Conservation (phyloP, 1,284 basidiomycete species). For the Cryptococcus neoformans region DNA sequence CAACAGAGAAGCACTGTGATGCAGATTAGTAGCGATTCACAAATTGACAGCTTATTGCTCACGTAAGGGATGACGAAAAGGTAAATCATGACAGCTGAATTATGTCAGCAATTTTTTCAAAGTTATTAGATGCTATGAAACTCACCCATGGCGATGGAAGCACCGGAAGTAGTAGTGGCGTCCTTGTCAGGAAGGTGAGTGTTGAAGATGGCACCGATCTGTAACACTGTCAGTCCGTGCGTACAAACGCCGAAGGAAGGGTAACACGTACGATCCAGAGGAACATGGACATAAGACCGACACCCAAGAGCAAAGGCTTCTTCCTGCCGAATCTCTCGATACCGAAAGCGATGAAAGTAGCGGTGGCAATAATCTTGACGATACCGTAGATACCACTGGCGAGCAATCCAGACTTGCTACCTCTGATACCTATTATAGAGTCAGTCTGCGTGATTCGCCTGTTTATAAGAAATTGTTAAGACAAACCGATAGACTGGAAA, state of each 20-base stretch:
- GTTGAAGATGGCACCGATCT: slow-evolving; percentile 64
- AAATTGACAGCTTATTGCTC: background rate
- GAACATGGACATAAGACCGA: slow-evolving; percentile 61
- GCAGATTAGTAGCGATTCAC: background rate
- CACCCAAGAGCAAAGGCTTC: slow-evolving; percentile 47
- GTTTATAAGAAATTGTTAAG: background rate
- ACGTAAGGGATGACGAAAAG: slow-evolving; percentile 49
- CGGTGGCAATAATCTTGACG: slow-evolving; percentile 68
- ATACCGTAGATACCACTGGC: slow-evolving; percentile 80
- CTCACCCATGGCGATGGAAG: slow-evolving; percentile 45
- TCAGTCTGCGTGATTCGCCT: background rate
- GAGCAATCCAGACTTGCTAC: slow-evolving; percentile 58
- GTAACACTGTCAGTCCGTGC: background rate
- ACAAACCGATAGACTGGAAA: slow-evolving; percentile 52
- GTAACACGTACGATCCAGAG: slow-evolving; percentile 57
- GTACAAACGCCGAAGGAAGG: background rate
- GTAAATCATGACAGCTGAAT: slow-evolving; percentile 34
- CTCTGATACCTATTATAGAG: slow-evolving; percentile 45
- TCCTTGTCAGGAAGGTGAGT: slow-evolving; percentile 56
- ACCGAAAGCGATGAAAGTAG: slow-evolving; percentile 60
- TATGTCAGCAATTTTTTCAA: background rate
- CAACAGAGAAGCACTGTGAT: slow-evolving; percentile 42
- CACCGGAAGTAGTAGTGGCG: slow-evolving; percentile 17
- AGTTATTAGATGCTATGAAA: background rate
- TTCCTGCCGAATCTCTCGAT: slow-evolving; percentile 54